Base-by-base conservation (phyloP, 495 filamentous ascomycete species). In the Aspergillus bertholletiae region DNA sequence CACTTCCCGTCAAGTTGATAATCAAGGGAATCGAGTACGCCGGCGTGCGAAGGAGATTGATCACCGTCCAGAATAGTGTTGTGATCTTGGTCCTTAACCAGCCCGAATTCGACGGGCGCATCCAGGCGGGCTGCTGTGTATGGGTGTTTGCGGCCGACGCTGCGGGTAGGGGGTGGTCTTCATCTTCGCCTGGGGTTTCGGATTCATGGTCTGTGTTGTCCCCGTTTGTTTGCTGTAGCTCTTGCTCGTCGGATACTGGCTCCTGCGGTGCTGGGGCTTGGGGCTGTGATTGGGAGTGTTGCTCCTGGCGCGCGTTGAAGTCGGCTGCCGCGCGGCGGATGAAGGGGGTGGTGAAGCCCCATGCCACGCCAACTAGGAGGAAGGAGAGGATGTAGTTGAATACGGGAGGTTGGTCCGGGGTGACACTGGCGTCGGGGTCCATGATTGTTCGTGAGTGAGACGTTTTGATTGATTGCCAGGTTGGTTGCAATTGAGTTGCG, bases 1-100 rank as follows among this genome's bases (percentile, higher is more conserved):
- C 80, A 63, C 90, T 96, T 53, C 94, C 94, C 30, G 94, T 96
- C 60, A 97, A 69, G 64, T 98, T 98, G 24, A 96, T 76, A 47
- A 96, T 72, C 61, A 98, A 66, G 23, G 93, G 93, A 32, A 96
- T 65, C 11, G 90, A 87, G 70, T 98, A 98, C 23, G 81, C 80
- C 44, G 91, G 91, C 53, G 88, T 91, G 43, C 80, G 73, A 11
- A 97, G 71, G 61, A 97, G 70, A 68, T 96, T 94, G 7, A 84
- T 58, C 15, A 93, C 87, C 13, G 84, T 90, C 63, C 87, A 93
- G 50, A 85, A 77, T 0, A 83, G 68, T 0, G 79, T 78, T 21
- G 77, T 71, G 15, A 85, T 54, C 56, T 80, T 85, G 47, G 71
- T 71, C 61, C 76, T 80, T 12, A 86, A 34, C 75, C 77, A 84